Base-by-base conservation (phyloP, 1,284 basidiomycete species). In the Takashimella tepidaria region DNA sequence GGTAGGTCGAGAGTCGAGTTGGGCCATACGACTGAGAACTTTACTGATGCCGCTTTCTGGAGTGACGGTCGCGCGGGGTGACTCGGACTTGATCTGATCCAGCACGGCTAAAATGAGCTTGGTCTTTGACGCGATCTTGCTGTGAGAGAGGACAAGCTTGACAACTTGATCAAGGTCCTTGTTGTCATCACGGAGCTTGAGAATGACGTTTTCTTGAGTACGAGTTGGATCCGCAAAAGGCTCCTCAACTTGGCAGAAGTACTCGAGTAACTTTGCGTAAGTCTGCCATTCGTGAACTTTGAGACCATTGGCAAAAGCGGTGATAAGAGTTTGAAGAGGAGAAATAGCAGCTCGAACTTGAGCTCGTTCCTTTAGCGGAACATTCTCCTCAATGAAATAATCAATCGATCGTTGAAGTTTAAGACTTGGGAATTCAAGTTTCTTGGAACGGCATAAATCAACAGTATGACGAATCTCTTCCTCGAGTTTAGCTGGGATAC, bases 101-200 rank as follows among this genome's bases (percentile, higher is more conserved):
- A 98, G 81, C 43, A 98, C 79, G 13, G 84, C 82, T 51, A 93
- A 81, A 51, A 97, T 81, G 45, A 98, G 82, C 66, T 89, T 91
- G 63, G 86, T 86, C 80, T 98, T 98, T 77, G 88, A 86, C 64
- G 88, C 87, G 19, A 91, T 89, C 78, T 93, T 96, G 78, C 90
- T 89, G 77, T 98, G 96, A 62, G 95, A 96, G 51, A 97, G 82
- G 23, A 97, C 91, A 41, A 95, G 80, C 50, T 82, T 82, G 47
- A 88, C 87, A 25, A 93, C 95, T 66, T 87, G 85, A 76, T 96
- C 92, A 31, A 98, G 84, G 64, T 95, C 89, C 76, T 96, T 93
- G 79, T 93, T 78, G 68, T 92, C 86, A 55, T 98, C 92, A 56
- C 96, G 85, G 50, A 98, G 82, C 57, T 86, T 83, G 59, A 98